Conservation (phyloP, 2,329 filamentous ascomycete genomes). For the Neopestalotiopsis sp. region DNA sequence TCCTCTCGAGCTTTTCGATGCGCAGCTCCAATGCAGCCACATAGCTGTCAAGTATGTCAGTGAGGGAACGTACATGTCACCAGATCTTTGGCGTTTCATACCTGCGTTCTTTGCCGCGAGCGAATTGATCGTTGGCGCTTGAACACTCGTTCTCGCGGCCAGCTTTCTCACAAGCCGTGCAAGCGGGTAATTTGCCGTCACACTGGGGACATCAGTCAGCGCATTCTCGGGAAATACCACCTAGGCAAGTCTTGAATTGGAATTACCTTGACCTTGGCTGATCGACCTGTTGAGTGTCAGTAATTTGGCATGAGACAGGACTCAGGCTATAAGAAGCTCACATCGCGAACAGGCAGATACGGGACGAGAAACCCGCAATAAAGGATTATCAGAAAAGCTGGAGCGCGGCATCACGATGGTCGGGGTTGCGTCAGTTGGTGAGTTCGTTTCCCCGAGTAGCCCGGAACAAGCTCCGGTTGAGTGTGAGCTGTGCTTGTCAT, state of each 20-base stretch:
- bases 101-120: constrained; percentile 92
- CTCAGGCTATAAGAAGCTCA: constrained; percentile 36
- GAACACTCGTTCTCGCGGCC: constrained; percentile 88
- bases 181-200: constrained; percentile 93
- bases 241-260: not conserved
- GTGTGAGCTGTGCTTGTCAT: not conserved
- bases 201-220: constrained; percentile 58
- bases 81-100: constrained; percentile 36
- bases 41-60: constrained; percentile 61
- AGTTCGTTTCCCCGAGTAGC: not conserved
- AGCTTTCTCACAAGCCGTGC: constrained; percentile 92
- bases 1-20: constrained; percentile 85
- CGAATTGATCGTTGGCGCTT: constrained; percentile 94
- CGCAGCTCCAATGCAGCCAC: constrained; percentile 92
- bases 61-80: constrained; percentile 1
- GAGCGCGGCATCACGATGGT: constrained; percentile 42
- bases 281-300: constrained; percentile 60
- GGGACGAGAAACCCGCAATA: constrained; percentile 76
- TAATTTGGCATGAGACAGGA: not conserved
- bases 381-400: constrained; percentile 55
- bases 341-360: constrained; percentile 83
- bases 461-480: not conserved
- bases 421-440: not conserved
- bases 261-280: constrained; percentile 86
- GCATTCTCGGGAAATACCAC: not conserved